A percentile compares a stretch with the other conserved stretches of the same genome.
These are phyloP conservation scores for Colletotrichum theobromicola DNA, from an alignment of 2,329 filamentous ascomycete genomes.

Conservation along the genomic window DNA sequence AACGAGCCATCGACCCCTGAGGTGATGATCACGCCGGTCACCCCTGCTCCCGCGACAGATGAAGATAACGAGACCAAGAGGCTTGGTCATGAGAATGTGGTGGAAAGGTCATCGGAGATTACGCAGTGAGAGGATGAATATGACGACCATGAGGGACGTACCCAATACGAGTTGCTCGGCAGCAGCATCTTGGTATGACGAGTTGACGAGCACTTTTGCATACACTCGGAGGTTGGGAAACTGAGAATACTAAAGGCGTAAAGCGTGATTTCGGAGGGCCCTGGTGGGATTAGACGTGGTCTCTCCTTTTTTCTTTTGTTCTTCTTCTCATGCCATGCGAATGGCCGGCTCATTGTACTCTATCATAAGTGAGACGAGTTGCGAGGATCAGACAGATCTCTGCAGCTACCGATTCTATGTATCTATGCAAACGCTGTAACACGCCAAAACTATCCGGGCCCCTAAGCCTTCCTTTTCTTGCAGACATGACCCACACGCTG, in stretches of 20 bases:
- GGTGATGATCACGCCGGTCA: slow-evolving; percentile 55
- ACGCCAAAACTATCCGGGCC: neutral
- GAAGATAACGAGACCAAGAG: slow-evolving; percentile 46
- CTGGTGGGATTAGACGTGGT: slow-evolving; percentile 9
- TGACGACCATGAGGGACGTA: neutral
- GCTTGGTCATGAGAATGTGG: slow-evolving; percentile 43
- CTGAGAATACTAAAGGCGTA: slow-evolving; percentile 11
- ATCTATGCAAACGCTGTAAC: neutral
- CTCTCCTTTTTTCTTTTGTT: neutral
- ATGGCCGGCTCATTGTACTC: slow-evolving; percentile 11
- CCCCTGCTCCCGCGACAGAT: slow-evolving; percentile 42
- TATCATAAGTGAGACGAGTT: neutral
- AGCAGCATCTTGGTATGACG: neutral
- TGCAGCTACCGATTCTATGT: neutral
- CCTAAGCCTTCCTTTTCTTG: neutral
- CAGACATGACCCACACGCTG: neutral
- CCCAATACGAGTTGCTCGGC: neutral
- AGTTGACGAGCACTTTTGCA: slow-evolving; percentile 6
- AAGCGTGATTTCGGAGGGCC: neutral
- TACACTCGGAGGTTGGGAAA: slow-evolving; percentile 14
- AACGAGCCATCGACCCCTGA: slow-evolving; percentile 40
- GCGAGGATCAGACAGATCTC: neutral
- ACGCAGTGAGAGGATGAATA: slow-evolving; percentile 31
- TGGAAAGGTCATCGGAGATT: slow-evolving; percentile 37
- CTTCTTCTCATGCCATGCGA: neutral